These are phyloP conservation scores for Fraxinus floribunda DNA, from an alignment of 305 asterid species.

Conservation along the genomic window DNA sequence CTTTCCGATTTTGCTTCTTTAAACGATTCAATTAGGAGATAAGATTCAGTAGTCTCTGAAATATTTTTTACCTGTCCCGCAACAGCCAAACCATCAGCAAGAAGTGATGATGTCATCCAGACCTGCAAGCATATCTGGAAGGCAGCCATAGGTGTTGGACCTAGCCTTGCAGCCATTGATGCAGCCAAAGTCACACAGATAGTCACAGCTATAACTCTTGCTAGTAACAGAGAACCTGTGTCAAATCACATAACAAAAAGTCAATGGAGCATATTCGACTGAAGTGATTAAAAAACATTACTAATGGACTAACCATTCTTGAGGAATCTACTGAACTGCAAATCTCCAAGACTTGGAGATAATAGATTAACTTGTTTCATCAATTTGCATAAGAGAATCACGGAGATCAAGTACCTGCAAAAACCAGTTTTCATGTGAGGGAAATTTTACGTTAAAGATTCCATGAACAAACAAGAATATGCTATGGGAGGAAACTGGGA, in stretches of 20 bases:
- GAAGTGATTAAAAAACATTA: background rate
- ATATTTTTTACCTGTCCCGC: constrained; percentile 64
- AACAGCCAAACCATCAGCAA: constrained; percentile 84
- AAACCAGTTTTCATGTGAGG: background rate
- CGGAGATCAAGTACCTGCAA: constrained; percentile 70
- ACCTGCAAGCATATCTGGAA: constrained; percentile 87
- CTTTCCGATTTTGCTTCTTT: background rate
- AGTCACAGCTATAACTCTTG: constrained; percentile 80
- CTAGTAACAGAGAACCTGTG: constrained; percentile 60
- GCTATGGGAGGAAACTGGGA: background rate
- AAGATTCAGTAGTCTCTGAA: background rate
- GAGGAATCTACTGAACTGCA: constrained; percentile 70
- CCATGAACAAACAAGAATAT: background rate
- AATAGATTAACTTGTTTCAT: constrained; percentile 55
- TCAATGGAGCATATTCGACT: background rate
- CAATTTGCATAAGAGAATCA: constrained; percentile 61
- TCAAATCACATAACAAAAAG: background rate
- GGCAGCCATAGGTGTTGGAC: constrained; percentile 82
- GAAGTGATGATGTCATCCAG: constrained; percentile 76
- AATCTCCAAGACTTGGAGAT: constrained; percentile 52
- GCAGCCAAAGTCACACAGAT: constrained; percentile 83
- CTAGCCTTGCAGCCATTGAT: constrained; percentile 78
- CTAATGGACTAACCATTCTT: constrained; percentile 52
- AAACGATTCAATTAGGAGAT: background rate
- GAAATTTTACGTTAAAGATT: background rate